A percentile compares a stretch with the other conserved stretches of the same genome.
phyloP scores from a whole-genome alignment of 2,329 filamentous ascomycete genomes.

The Penicillium nordicum region DNA sequence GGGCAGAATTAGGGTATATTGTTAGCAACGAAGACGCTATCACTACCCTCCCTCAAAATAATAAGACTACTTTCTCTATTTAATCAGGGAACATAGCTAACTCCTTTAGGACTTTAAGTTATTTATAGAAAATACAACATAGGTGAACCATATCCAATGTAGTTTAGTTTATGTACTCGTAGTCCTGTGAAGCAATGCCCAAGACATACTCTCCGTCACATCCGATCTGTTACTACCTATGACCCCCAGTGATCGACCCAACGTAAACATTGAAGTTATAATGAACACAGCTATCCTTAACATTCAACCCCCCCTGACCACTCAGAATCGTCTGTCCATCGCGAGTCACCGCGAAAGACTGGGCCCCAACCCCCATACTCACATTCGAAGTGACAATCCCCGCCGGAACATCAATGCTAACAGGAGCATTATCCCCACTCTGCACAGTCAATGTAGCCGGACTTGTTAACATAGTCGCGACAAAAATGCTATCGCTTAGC shows the following conservation, averaged over 20 bases:
- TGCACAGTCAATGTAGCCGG: conserved; percentile 29
- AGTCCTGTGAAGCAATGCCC: background rate
- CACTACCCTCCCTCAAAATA: too few relatives aligned
- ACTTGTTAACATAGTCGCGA: conserved; percentile 31
- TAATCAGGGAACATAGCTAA: too few relatives aligned
- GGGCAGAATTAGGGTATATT: too few relatives aligned
- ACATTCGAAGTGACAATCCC: conserved; percentile 32
- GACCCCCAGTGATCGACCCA: conserved; percentile 10
- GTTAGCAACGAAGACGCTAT: too few relatives aligned
- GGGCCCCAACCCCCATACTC: conserved; percentile 31
- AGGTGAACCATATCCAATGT: background rate
- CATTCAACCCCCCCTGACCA: conserved; percentile 20
- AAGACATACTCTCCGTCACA: background rate
- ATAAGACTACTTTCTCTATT: too few relatives aligned
- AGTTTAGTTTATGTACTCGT: background rate
- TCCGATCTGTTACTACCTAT: background rate
- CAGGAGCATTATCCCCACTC: conserved; percentile 23
- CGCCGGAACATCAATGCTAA: conserved; percentile 28
- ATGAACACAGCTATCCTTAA: conserved; percentile 25
- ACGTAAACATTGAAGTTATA: conserved; percentile 39
- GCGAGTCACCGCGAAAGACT: conserved; percentile 28
- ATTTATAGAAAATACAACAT: too few relatives aligned
- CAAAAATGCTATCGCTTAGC: conserved; percentile 31
- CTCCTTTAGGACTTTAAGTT: too few relatives aligned
- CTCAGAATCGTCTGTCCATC: conserved; percentile 12